Evolutionary conservation across 495 filamentous ascomycete species (phyloP), one percentile per base, ranked within the genome.

Genomic region (Aspergillus saccharolyticus): DNA sequence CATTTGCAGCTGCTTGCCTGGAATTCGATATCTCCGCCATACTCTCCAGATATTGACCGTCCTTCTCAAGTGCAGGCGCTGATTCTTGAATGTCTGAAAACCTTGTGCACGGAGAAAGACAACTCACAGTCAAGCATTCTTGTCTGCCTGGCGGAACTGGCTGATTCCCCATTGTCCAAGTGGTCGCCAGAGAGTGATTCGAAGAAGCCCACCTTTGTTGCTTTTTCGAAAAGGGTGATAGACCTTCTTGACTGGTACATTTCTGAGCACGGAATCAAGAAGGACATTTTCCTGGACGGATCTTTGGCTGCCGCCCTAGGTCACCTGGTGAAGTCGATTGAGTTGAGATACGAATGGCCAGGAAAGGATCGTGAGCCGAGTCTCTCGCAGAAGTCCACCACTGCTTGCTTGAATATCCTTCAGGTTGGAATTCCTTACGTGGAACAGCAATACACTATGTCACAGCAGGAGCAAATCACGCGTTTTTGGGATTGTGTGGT

Each of bases 1-100:
- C 76, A 85, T 56, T 66, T 89, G 22, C 73, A 70, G 65, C 72
- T 70, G 72, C 91, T 86, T 64, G 83, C 74, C 61, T 79, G 72
- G 74, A 88, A 73, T 66, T 94, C 91, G 4, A 85, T 89, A 21
- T 81, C 82, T n/a, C 81, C 86, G 2, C 74, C 82, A 16, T 96
- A 96, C 64, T 85, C 88, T 33, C 84, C 83, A 33, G 94, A 97
- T 71, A 76, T 91, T n/a, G 92, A 96, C 52, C 85, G 84, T 55
- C 78, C 89, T 57, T 96, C 91, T 1, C 80, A 83, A 9, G 69
- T 98, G 8, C 94, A 98, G 66, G 80, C 70, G 12, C 77, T 86
- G 60, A 84, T 93, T 16, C 70, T 94, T 15, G 85, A 90, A 20
- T 85, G 82, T 42, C 74, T 95, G 42, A 86, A 85, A 62, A 78